Base-by-base conservation (phyloP, 805 yeast genomes). In the Komagataella kurtzmanii region DNA sequence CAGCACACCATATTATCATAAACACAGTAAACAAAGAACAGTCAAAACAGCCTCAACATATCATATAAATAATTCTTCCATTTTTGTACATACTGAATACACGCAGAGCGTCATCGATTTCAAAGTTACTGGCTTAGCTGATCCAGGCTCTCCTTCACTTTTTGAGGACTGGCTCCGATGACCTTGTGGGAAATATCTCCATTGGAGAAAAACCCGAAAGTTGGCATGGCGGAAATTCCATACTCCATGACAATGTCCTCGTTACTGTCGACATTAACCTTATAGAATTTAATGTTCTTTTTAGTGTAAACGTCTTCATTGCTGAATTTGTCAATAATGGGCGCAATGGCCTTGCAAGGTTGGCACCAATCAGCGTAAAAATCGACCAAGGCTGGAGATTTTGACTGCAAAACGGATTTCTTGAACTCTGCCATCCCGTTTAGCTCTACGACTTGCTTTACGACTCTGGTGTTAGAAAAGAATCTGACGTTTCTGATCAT, bases 301-400 rank as follows among this genome's bases (percentile, higher is more conserved):
- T 70, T 65, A 24, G 68, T 59, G 50, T 68, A 64, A 52, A 70
- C 68, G 18, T 74, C 73, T 10, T 30, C 40, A 17, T 17, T 18
- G 23, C 74, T 68, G 54, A 71, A 62, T 44, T 64, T 63, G 47
- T 69, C 74, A 47, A 81, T 62, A 18, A 77, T 63, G 14, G 88
- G 88, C 2, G 83, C 72, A 58, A 83, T 74, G n/a, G 83, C 83
- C 58, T 78, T 80, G 59, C 88, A 83, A n/a, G 88, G 88, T 6
- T 83, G 87, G 65, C 88, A 83, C 88, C 88, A 83, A 8, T 80
- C 75, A 36, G 88, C 88, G 64, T 74, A 80, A 62, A 82, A 83
- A 61, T 83, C 88, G 49, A 81, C 75, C 2, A 82, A 68, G 1
- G 82, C 69, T 44, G 77, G 40, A 10, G 40, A 30, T 14, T 30